Conservation (phyloP, 2,329 filamentous ascomycete species). For the Colletotrichum tanaceti region DNA sequence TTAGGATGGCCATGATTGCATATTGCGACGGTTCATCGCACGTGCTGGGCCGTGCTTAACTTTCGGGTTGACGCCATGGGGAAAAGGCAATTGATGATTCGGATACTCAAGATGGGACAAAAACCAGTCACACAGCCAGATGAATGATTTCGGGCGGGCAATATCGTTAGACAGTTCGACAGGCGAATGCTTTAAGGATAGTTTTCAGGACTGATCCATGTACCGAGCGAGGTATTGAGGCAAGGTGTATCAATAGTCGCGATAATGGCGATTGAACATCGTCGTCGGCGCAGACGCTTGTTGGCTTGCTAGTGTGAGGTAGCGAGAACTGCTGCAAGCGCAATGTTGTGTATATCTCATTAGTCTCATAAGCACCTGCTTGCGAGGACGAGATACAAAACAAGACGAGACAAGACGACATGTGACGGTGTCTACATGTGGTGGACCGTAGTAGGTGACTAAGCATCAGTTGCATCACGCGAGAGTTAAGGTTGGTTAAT, state of each 20-base stretch:
- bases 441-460: too few species aligned
- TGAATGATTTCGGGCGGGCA: background rate
- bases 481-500: background rate
- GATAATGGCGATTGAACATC: background rate
- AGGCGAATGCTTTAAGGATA: background rate
- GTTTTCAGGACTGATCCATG: background rate
- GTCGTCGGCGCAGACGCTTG: constrained; percentile 16
- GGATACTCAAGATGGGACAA: constrained; percentile 10
- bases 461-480: constrained; percentile 3
- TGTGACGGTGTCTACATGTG: background rate
- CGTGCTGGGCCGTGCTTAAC: constrained; percentile 19
- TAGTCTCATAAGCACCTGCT: background rate
- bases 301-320: constrained; percentile 15
- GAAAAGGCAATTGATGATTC: background rate
- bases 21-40: constrained; percentile 8
- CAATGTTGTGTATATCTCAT: background rate
- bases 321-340: background rate
- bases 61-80: constrained; percentile 7
- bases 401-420: background rate
- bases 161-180: background rate
- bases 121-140: background rate
- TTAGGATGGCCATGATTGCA: constrained; percentile 3
- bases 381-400: background rate
- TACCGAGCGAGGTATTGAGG: background rate
- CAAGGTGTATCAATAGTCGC: background rate